Base-by-base conservation (phyloP, 2,329 filamentous ascomycete genomes). In the Leptosphaerulina australis region DNA sequence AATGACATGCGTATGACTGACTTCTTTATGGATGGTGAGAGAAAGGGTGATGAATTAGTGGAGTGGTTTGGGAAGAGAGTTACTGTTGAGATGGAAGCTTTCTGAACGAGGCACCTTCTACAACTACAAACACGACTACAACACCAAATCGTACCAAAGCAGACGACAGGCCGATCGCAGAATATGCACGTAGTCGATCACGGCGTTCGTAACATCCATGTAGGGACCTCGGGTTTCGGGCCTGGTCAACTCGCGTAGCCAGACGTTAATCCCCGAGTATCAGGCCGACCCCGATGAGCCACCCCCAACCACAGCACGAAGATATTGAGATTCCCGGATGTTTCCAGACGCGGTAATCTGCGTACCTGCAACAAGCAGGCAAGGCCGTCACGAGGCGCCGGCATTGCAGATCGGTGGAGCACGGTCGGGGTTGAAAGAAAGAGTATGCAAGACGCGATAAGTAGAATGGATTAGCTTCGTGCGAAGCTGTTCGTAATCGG, bases 61-160 rank as follows among this genome's bases (percentile, higher is more conserved):
- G 80, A 82, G 20, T 97, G 92, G 92, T 97, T 91, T 74, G 92
- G 93, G 2, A 84, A 80, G 48, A 79, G 85, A n/a, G 82, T 83
- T 7, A 83, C 83, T 1, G 75, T 87, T 50, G 87, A 89, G 63
- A 84, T 90, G 56, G 86, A 88, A 59, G 83, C 88, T 15, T 90
- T 94, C 65, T 94, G 61, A 65, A 12, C 11, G 15, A 35, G n/a
- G 22, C 12, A 25, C 7, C 18, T 2, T 10, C 10, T 15, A 12
- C 33, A 10, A 14, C 8, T 17, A 20, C 24, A 28, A 26, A 39
- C 24, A 39, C 24, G 26, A 29, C 24, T 20, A 22, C 18, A 35
- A 14, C 3, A 35, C 17, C 2, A 21, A 6, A 6, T 6, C 17
- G 15, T 17, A 17, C 11, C 17, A 35, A 35, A 35, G 15, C 18